These are phyloP conservation scores for Crucihimalaya himalaica DNA, from an alignment of 345 rosid species.

Conservation along the genomic window DNA sequence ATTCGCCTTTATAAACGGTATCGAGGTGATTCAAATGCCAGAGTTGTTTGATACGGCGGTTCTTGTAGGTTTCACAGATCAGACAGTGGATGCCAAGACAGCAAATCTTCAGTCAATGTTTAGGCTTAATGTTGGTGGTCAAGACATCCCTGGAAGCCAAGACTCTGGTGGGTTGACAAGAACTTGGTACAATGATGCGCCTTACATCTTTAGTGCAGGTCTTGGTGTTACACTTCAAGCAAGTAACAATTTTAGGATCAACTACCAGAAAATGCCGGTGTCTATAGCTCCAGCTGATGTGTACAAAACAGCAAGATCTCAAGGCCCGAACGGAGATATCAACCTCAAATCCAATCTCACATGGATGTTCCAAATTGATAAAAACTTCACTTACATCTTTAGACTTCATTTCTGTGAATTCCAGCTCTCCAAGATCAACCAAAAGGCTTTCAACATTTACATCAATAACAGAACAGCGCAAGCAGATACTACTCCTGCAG, in stretches of 20 bases:
- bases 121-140: constrained; percentile 75
- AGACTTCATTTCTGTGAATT: constrained; percentile 84
- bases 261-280: constrained; percentile 45
- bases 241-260: constrained; percentile 28
- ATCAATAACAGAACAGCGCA: constrained; percentile 69
- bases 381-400: constrained; percentile 62
- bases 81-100: constrained; percentile 34
- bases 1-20: constrained; percentile 75
- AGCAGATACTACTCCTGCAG: constrained; percentile 45
- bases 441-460: constrained; percentile 62
- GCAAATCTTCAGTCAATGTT: constrained; percentile 61
- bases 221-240: constrained; percentile 47
- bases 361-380: constrained; percentile 71
- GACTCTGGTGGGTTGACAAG: constrained; percentile 60
- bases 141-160: constrained; percentile 49
- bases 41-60: constrained; percentile 52
- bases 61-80: constrained; percentile 60
- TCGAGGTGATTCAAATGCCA: constrained; percentile 59
- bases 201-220: constrained; percentile 56
- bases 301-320: constrained; percentile 60
- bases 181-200: constrained; percentile 71
- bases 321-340: constrained; percentile 47
- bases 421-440: constrained; percentile 47
- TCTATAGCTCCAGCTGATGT: constrained; percentile 59
- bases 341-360: constrained; percentile 63